Evolutionary conservation across 768 basidiomycete genomes (phyloP), one percentile per base, ranked within the genome.

Genomic region (Rhizopogon sp.): DNA sequence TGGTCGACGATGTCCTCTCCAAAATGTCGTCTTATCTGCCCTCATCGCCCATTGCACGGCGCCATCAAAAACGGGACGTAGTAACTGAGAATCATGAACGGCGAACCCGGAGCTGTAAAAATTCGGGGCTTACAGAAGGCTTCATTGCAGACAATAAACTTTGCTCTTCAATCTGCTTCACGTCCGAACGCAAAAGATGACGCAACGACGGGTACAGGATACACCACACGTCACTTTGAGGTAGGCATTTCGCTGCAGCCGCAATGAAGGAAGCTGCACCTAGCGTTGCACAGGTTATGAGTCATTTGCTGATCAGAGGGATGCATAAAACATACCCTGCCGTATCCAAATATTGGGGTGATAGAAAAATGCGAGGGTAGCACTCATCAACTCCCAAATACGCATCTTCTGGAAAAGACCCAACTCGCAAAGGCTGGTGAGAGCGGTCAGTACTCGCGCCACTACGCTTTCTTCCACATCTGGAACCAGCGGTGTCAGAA

Each of bases 261-360:
- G 91, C 86, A 43, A 98, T 87, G 66, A 99, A 94, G 0, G 91
- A 85, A 11, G 84, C 85, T 16, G 95, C 84, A 22, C 90, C 94
- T 96, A 57, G 8, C 57, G 17, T 50, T 40, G 8, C 37, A 45
- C 51, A 28, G 51, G 14, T 41, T 58, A 6, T 54, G 16, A 49
- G 25, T n/a, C 5, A 39, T 45, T 20, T 33, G 17, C 40, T 28
- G 9, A 50, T 46, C 10, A n/a, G 8, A 42, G 11, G 51, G 14
- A 44, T 17, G 6, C 3, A 11, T 39, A 44, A 3, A 39, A 53
- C 70, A n/a, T 29, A 87, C 95, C 90, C 79, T 98, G 92, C 54
- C 94, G 79, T 68, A 98, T 91, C 96, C 96, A 98, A 20, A 85
- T 72, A 66, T 97, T 95, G 0, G 97, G 96, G 68, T 99, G 97